These are phyloP conservation scores for Aspergillus ochraceus DNA, from an alignment of 2,329 filamentous ascomycete genomes.

Conservation along the genomic window DNA sequence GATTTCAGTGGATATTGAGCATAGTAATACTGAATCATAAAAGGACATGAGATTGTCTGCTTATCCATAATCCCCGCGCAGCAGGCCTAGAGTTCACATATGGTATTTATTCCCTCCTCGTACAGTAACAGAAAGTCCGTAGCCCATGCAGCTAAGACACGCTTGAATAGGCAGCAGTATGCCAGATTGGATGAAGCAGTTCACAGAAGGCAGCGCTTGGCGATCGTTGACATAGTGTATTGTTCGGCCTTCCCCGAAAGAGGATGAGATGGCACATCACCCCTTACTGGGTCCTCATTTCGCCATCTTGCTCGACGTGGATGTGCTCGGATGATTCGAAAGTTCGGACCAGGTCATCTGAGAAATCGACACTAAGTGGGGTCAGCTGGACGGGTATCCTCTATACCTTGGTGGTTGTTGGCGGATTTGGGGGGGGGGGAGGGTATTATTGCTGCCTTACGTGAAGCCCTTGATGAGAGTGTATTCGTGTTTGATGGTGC, in stretches of 20 bases:
- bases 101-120: background rate
- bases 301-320: constrained; percentile 73
- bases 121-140: constrained; percentile 15
- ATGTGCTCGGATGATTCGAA: constrained; percentile 71
- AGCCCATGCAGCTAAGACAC: constrained; percentile 15
- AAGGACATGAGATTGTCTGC: background rate
- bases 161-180: background rate
- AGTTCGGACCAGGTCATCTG: constrained; percentile 64
- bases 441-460: constrained; percentile 55
- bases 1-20: background rate
- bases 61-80: constrained; percentile 1
- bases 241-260: background rate
- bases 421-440: background rate
- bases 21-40: background rate
- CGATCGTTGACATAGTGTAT: background rate
- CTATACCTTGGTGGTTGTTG: background rate
- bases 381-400: constrained; percentile 10
- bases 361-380: constrained; percentile 66
- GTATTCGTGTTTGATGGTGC: constrained; percentile 81
- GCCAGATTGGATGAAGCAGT: background rate
- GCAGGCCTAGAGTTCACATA: constrained; percentile 3
- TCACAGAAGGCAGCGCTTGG: background rate
- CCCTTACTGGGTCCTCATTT: constrained; percentile 69
- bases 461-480: constrained; percentile 88
- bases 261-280: background rate